Conservation (phyloP, 2,329 filamentous ascomycete genomes). For the Mycosphaerella sp. region DNA sequence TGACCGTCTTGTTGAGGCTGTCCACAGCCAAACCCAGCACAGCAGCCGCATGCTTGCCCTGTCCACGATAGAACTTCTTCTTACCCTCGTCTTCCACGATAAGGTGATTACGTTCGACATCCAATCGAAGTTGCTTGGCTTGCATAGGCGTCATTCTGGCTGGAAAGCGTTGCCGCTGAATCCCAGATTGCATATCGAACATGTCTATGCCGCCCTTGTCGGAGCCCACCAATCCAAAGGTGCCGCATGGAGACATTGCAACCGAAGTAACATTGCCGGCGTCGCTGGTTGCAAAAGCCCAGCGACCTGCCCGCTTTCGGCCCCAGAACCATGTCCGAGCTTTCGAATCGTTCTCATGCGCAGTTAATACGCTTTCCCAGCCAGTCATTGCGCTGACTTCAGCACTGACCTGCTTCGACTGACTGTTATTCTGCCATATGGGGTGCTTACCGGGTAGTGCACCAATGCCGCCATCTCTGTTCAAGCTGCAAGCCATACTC, state of each 20-base stretch:
- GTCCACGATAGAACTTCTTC: constrained; percentile 42
- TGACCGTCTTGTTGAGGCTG: constrained; percentile 75
- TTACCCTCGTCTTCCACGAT: constrained; percentile 37
- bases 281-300: constrained; percentile 85
- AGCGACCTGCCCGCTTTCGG: constrained; percentile 82
- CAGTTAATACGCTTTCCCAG: constrained; percentile 95
- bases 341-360: constrained; percentile 75
- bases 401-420: constrained; percentile 59
- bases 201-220: constrained; percentile 78
- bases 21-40: constrained; percentile 86
- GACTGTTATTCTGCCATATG: constrained; percentile 70
- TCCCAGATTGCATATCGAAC: constrained; percentile 93
- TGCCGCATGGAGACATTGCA: constrained; percentile 83
- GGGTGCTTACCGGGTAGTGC: constrained; percentile 69
- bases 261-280: constrained; percentile 75
- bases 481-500: constrained; percentile 82
- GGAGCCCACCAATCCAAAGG: constrained; percentile 86
- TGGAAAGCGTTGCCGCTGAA: constrained; percentile 82
- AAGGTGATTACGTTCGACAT: constrained; percentile 37
- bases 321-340: constrained; percentile 99
- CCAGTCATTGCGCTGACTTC: constrained; percentile 73
- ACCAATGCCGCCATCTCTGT: constrained; percentile 90
- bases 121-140: constrained; percentile 65
- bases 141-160: constrained; percentile 70
- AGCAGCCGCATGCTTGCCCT: constrained; percentile 70